A percentile compares a stretch with the other conserved stretches of the same genome.
phyloP scores from a whole-genome alignment of 2,329 filamentous ascomycete species.

The Ophiocordyceps camponoti-saundersi region DNA sequence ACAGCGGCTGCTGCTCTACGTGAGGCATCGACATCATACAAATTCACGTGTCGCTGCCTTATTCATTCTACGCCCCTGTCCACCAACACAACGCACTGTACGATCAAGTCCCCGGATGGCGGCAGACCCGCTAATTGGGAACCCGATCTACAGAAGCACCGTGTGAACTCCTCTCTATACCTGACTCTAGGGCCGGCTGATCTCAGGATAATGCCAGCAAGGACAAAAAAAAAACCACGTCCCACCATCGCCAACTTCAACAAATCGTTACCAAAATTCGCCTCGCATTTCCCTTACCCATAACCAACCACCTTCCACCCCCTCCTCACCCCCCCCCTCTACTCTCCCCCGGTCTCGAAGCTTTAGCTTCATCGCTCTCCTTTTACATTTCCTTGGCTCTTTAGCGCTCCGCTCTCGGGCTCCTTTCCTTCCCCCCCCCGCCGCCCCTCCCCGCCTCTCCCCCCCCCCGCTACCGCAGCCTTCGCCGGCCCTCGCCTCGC shows the following conservation, averaged over 20 bases:
- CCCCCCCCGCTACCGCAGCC: background rate
- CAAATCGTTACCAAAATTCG: background rate
- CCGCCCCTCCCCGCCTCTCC: background rate
- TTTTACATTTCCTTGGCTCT: too few species aligned
- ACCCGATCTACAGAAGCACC: background rate
- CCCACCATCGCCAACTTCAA: background rate
- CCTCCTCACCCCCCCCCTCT: background rate
- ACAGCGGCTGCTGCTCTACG: too few species aligned
- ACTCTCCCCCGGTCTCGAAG: background rate
- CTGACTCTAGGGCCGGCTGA: background rate
- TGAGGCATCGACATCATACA: too few species aligned
- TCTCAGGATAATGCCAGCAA: background rate
- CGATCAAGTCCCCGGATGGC: too few species aligned
- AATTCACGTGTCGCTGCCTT: too few species aligned
- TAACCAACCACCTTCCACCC: background rate
- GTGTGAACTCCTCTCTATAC: background rate
- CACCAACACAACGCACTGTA: too few species aligned
- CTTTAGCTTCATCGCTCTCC: too few species aligned
- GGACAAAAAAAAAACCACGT: constrained; percentile 1
- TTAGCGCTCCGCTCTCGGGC: too few species aligned
- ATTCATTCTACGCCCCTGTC: too few species aligned
- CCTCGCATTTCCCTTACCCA: background rate
- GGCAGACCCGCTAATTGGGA: background rate
- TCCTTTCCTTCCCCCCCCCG: too few species aligned
- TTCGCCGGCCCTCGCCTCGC: background rate